These are phyloP conservation scores for Tricholoma terreum DNA, from an alignment of 768 basidiomycete species.

Conservation along the genomic window DNA sequence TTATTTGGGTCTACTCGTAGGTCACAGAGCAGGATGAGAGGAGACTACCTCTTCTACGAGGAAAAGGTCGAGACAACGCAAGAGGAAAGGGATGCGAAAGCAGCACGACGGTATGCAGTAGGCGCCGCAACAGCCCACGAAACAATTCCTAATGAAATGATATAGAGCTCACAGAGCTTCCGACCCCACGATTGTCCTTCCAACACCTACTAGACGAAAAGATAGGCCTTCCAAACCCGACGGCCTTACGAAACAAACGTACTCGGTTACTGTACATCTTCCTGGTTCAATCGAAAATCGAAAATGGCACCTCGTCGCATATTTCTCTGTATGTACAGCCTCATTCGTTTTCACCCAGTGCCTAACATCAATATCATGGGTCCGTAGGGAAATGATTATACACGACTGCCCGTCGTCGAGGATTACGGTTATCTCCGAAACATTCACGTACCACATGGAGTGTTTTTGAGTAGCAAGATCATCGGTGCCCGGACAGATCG, in stretches of 20 bases:
- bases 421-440: conserved; percentile 70
- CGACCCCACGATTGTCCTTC: conserved; percentile 55
- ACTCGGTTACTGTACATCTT: conserved; percentile 70
- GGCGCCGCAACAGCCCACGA: conserved; percentile 9
- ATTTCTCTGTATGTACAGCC: conserved; percentile 59
- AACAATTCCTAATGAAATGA: conserved; percentile 11
- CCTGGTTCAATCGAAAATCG: conserved; percentile 54
- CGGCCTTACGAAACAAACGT: conserved; percentile 85
- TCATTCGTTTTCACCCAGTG: not conserved
- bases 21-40: conserved; percentile 85
- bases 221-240: conserved; percentile 76
- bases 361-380: conserved; percentile 6
- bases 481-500: conserved; percentile 39
- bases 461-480: conserved; percentile 72
- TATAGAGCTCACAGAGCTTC: conserved; percentile 55
- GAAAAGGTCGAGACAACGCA: conserved; percentile 80
- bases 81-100: conserved; percentile 76
- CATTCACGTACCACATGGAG: conserved; percentile 63
- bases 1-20: conserved; percentile 30
- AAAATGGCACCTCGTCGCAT: conserved; percentile 85
- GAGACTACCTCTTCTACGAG: conserved; percentile 80
- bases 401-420: conserved; percentile 67
- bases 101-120: conserved; percentile 59
- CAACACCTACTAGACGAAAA: conserved; percentile 65
- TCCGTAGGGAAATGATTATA: conserved; percentile 62